Percentiles rank a stretch among this genome's conserved stretches.
phyloP scores from a whole-genome alignment of 2,329 filamentous ascomycete genomes.

The Alternaria tenuissima region DNA sequence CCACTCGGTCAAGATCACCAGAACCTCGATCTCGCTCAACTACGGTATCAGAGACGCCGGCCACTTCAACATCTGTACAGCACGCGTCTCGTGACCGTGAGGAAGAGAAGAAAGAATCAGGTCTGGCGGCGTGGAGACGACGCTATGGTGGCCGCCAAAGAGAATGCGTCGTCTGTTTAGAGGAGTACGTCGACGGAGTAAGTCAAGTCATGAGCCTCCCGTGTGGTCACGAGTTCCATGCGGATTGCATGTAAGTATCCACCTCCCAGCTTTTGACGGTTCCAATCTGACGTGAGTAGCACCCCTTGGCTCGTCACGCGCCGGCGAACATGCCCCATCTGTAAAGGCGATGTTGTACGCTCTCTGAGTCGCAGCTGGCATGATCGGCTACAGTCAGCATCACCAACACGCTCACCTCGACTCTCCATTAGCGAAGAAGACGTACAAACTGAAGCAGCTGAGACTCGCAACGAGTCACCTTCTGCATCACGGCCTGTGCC shows the following conservation, averaged over 20 bases:
- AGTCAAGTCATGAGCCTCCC: constrained; percentile 96
- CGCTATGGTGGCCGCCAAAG: constrained; percentile 72
- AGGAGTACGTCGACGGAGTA: constrained; percentile 94
- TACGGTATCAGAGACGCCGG: constrained; percentile 68
- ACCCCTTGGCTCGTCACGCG: constrained; percentile 97
- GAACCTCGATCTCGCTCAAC: constrained; percentile 69
- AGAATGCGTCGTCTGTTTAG: constrained; percentile 95
- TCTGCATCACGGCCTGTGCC: constrained; percentile 61
- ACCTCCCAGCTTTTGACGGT: not conserved
- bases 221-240: constrained; percentile 97
- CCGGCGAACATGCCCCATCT: constrained; percentile 96
- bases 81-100: constrained; percentile 47
- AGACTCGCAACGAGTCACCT: constrained; percentile 57
- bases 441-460: constrained; percentile 55
- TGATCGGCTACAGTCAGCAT: constrained; percentile 35
- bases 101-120: constrained; percentile 62
- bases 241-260: constrained; percentile 90
- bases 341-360: constrained; percentile 92
- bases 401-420: constrained; percentile 27
- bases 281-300: constrained; percentile 58
- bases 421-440: constrained; percentile 51
- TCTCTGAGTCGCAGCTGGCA: constrained; percentile 47
- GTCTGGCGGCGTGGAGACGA: constrained; percentile 62
- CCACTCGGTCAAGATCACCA: constrained; percentile 42
- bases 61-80: constrained; percentile 42